These are phyloP conservation scores for Pestalotiopsis sp. DNA, from an alignment of 2,329 filamentous ascomycete genomes.

Conservation along the genomic window DNA sequence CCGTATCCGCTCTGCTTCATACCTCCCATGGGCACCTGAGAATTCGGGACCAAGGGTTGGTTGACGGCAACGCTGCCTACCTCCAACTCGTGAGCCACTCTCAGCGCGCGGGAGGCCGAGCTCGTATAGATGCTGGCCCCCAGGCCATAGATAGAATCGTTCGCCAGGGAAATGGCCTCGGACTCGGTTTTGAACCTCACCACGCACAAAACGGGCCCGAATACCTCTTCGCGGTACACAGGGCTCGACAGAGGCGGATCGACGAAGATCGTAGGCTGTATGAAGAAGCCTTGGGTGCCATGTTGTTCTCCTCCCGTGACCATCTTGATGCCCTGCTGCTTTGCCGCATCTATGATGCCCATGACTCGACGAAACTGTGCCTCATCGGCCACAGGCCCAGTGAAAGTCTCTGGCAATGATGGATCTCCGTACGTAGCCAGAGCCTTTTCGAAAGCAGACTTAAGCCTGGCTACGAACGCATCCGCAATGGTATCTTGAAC, in stretches of 20 bases:
- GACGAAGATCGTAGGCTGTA: slow-evolving; percentile 17
- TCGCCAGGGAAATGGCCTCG: slow-evolving; percentile 63
- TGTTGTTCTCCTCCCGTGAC: slow-evolving; percentile 22
- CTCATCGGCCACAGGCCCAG: slow-evolving; percentile 25
- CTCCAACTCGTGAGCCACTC: slow-evolving; percentile 57
- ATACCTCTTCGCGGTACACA: slow-evolving; percentile 20
- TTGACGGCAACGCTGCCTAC: slow-evolving; percentile 75
- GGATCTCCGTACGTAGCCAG: slow-evolving; percentile 20
- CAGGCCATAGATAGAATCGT: slow-evolving; percentile 53
- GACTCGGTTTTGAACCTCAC: slow-evolving; percentile 69
- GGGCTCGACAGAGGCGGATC: slow-evolving; percentile 12
- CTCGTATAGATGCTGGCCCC: slow-evolving; percentile 59
- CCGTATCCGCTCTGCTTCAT: slow-evolving; percentile 52
- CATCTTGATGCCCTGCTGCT: not conserved
- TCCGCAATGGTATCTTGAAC: slow-evolving; percentile 25
- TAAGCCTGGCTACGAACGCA: slow-evolving; percentile 21
- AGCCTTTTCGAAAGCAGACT: not conserved
- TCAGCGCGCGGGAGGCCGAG: slow-evolving; percentile 64
- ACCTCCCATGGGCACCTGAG: slow-evolving; percentile 50
- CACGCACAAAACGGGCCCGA: slow-evolving; percentile 34
- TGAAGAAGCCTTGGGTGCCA: not conserved
- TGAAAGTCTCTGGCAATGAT: slow-evolving; percentile 7
- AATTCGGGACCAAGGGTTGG: slow-evolving; percentile 38
- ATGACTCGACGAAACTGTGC: slow-evolving; percentile 47
- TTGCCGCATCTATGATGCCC: slow-evolving; percentile 5